These are phyloP conservation scores for Chrysoporthe cubensis DNA, from an alignment of 2,329 filamentous ascomycete species.

Conservation along the genomic window DNA sequence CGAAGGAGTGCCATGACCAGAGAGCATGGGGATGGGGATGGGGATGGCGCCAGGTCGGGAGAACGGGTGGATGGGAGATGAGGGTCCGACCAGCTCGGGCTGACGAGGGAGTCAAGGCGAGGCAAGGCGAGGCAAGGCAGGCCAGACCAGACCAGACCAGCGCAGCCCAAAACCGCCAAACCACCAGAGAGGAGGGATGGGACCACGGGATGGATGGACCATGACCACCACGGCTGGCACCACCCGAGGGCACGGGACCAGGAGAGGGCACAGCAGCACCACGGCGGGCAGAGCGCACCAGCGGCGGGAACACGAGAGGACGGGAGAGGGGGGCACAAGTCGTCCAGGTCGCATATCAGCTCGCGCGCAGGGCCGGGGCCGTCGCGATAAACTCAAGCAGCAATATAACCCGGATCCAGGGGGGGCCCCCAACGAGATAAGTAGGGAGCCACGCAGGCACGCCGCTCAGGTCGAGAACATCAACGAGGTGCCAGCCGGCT, in stretches of 20 bases:
- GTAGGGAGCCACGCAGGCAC: neutral
- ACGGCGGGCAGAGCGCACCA: neutral
- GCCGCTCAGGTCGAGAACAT: neutral
- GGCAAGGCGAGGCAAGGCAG: slow-evolving; percentile 2
- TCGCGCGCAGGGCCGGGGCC: slow-evolving; percentile 4
- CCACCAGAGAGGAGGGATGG: slow-evolving; percentile 12
- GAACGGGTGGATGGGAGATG: neutral
- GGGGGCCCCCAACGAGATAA: neutral
- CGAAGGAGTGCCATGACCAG: neutral
- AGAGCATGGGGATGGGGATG: neutral
- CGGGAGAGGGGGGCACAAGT: neutral
- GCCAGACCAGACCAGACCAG: neutral
- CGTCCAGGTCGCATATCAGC: neutral
- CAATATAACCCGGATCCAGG: slow-evolving; percentile 1
- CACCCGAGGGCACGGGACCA: neutral
- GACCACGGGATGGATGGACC: slow-evolving; percentile 1
- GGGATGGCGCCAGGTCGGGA: neutral
- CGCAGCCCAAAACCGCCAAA: slow-evolving; percentile 20
- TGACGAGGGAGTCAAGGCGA: neutral
- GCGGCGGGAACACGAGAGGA: neutral
- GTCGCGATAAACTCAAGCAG: slow-evolving; percentile 7
- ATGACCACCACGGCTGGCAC: neutral
- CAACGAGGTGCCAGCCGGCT: neutral
- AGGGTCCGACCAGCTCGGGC: neutral
- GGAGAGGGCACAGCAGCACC: neutral